Conservation (phyloP, 331 rosid species). For the Cydonia oblonga region DNA sequence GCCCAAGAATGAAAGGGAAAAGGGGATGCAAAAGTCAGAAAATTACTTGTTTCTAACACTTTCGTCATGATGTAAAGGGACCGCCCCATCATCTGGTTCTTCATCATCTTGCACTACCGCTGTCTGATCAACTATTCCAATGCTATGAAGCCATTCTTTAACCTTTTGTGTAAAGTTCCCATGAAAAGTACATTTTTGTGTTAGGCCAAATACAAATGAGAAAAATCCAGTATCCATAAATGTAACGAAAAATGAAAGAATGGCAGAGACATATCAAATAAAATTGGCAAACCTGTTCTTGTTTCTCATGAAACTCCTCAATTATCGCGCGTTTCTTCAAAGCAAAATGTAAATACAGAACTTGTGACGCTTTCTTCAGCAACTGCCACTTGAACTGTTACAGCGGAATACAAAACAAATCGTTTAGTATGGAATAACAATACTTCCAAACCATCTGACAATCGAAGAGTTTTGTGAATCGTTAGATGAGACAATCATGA, state of each 20-base stretch:
- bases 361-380: slow-evolving; percentile 81
- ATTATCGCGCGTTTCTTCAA: slow-evolving; percentile 75
- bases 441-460: not conserved
- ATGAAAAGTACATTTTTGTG: not conserved
- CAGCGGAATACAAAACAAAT: not conserved
- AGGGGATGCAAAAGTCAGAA: not conserved
- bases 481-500: not conserved
- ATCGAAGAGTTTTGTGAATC: not conserved
- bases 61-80: slow-evolving; percentile 56
- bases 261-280: not conserved
- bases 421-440: not conserved
- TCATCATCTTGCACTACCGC: slow-evolving; percentile 67
- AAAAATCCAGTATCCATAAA: not conserved
- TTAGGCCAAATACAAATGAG: not conserved
- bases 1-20: not conserved
- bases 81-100: slow-evolving; percentile 73
- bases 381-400: slow-evolving; percentile 76
- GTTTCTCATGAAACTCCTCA: slow-evolving; percentile 75
- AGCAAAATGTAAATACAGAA: slow-evolving; percentile 73
- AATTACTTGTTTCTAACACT: slow-evolving; percentile 51
- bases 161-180: slow-evolving; percentile 29
- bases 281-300: slow-evolving; percentile 65
- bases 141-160: slow-evolving; percentile 92
- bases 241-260: not conserved
- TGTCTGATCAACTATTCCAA: slow-evolving; percentile 65